phyloP scores from a whole-genome alignment of 768 basidiomycete genomes.

The Suillus luteus region DNA sequence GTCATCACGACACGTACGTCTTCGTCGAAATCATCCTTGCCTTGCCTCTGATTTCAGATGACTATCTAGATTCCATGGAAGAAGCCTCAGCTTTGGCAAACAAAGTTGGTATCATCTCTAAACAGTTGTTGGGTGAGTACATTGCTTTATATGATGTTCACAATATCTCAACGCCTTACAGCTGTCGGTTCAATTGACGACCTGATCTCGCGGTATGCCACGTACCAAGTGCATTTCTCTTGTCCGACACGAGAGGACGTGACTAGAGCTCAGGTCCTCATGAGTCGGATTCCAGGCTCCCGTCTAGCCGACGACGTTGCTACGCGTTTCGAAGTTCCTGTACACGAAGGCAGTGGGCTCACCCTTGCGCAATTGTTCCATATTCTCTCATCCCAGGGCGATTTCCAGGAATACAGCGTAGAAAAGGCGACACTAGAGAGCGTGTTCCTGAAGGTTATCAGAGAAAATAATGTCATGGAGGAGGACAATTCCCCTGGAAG shows the following conservation, averaged over 20 bases:
- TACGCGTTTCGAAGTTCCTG: slow-evolving; percentile 73
- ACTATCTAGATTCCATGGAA: slow-evolving; percentile 71
- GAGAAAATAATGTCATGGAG: slow-evolving; percentile 60
- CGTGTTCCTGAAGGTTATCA: slow-evolving; percentile 70
- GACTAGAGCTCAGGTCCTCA: slow-evolving; percentile 55
- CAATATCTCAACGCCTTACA: slow-evolving; percentile 23
- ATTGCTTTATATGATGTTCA: not conserved
- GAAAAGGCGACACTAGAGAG: slow-evolving; percentile 72
- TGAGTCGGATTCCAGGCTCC: slow-evolving; percentile 63
- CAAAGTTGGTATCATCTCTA: slow-evolving; percentile 76
- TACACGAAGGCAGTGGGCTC: slow-evolving; percentile 34
- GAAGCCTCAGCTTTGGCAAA: slow-evolving; percentile 78
- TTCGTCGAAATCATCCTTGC: slow-evolving; percentile 11
- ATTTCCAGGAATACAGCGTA: slow-evolving; percentile 68
- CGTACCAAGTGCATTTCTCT: slow-evolving; percentile 77
- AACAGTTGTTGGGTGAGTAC: slow-evolving; percentile 61
- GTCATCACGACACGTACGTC: slow-evolving; percentile 70
- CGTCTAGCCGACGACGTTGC: slow-evolving; percentile 73
- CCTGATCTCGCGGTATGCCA: slow-evolving; percentile 66
- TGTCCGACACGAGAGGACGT: slow-evolving; percentile 66
- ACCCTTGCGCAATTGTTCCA: slow-evolving; percentile 63
- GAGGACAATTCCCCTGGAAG: slow-evolving; percentile 33
- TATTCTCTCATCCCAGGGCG: slow-evolving; percentile 49
- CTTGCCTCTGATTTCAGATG: not conserved
- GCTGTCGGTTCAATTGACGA: slow-evolving; percentile 68